phyloP scores from a whole-genome alignment of 345 rosid species.

The Syzygium oleosum region DNA sequence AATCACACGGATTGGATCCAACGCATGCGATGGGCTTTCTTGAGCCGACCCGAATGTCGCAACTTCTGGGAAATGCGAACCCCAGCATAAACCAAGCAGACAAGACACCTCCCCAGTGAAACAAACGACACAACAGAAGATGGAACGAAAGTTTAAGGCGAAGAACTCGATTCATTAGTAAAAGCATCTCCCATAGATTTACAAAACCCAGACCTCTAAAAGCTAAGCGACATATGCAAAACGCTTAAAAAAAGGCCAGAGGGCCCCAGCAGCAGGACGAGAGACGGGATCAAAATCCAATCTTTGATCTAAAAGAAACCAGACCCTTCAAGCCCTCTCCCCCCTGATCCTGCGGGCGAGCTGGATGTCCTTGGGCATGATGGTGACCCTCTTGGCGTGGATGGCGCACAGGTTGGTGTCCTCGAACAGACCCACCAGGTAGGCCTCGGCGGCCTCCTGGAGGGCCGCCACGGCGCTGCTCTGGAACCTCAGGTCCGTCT shows the following conservation, averaged over 20 bases:
- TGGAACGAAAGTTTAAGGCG: not conserved
- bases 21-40: too few relatives aligned
- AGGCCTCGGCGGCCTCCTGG: slow-evolving; percentile 12
- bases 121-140: not conserved
- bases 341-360: slow-evolving; percentile 10
- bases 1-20: too few relatives aligned
- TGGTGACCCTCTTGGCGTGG: slow-evolving; percentile 14
- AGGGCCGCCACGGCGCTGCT: slow-evolving; percentile 14
- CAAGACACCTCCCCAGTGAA: not conserved
- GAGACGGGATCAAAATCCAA: not conserved
- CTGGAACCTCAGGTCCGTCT: slow-evolving; percentile 15
- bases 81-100: not conserved
- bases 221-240: not conserved
- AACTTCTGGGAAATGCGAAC: not conserved
- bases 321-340: not conserved
- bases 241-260: not conserved
- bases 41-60: too few relatives aligned
- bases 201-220: not conserved
- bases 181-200: not conserved
- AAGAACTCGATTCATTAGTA: not conserved
- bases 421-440: slow-evolving; percentile 11
- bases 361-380: slow-evolving; percentile 17
- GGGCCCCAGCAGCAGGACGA: not conserved
- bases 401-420: slow-evolving; percentile 12
- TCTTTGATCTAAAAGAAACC: not conserved